Evolutionary conservation across 176 grass and related monocot species (phyloP), one percentile per base, ranked within the genome.

Genomic region (Juncus inflexus): DNA sequence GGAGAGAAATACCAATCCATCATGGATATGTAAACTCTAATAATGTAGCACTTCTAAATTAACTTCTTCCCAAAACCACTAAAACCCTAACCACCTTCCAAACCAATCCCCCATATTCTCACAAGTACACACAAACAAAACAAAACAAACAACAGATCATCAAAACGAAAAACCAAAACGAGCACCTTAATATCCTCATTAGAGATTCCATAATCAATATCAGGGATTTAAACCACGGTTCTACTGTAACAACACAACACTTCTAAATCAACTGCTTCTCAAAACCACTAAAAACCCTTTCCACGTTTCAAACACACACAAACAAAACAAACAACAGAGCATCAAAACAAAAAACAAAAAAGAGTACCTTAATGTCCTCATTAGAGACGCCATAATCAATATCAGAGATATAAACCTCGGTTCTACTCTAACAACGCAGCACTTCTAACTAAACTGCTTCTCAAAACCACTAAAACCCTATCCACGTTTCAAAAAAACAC

Each of bases 111-210:
- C 19, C 19, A 28, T 28, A 28, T 28, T 28, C 19, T 28, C 19
- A 52, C 49, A 8, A 52, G 12, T 7, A 7, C 49, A 52, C 49
- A 52, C 49, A 52, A 52, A 52, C 7, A 52, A 52, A 8, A 12
- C 10, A 45, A 3, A 28, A 61, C 8, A 52, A 61, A 19, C 36
- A n/a, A 69, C 2, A 51, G 13, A 28, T 0, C 19, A 28, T 28
- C 2, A 38, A 61, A 16, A 52, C 49, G 12, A 8, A 12, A 7
- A 12, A 1, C 6, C 15, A 28, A 12, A 16, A 10, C 16, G 35
- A 10, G 1, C 13, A 85, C 87, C 83, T 90, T 90, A 79, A 90
- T 78, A 52, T 90, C 83, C 72, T 90, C 87, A 52, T 80, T 90
- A 62, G 83, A 63, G 54, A 90, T 79, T 39, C 50, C 69, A 28